phyloP scores from a whole-genome alignment of 805 yeast species.

The Metschnikowia hibisci region DNA sequence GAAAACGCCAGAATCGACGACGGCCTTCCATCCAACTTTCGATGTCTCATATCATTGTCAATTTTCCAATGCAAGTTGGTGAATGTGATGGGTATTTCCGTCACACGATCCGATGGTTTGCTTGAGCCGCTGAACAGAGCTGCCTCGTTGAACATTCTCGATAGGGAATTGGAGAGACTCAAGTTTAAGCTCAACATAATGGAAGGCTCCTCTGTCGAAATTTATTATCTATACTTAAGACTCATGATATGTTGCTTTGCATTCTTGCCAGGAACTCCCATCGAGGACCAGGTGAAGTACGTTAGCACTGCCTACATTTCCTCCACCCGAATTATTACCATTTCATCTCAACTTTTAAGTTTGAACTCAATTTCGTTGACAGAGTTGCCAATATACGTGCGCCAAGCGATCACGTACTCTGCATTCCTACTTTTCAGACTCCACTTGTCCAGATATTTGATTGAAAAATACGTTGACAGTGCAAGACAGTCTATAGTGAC shows the following conservation, averaged over 20 bases:
- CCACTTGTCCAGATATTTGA: conserved; percentile 69
- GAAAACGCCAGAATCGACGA: conserved; percentile 73
- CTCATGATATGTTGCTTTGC: conserved; percentile 85
- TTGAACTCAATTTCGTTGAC: conserved; percentile 61
- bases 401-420: conserved; percentile 81
- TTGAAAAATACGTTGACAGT: conserved; percentile 75
- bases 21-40: conserved; percentile 61
- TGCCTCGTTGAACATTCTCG: conserved; percentile 71
- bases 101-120: conserved; percentile 82
- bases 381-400: conserved; percentile 79
- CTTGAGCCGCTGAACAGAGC: conserved; percentile 81
- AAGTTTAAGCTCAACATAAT: conserved; percentile 64
- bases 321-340: conserved; percentile 77
- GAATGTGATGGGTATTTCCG: conserved; percentile 82
- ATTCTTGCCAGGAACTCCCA: conserved; percentile 83
- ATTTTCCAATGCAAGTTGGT: conserved; percentile 82
- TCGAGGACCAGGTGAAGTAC: conserved; percentile 80
- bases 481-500: conserved; percentile 93
- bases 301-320: conserved; percentile 76
- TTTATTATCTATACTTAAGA: conserved; percentile 72
- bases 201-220: conserved; percentile 64
- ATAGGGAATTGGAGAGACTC: conserved; percentile 71
- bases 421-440: conserved; percentile 76
- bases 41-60: conserved; percentile 68
- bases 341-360: conserved; percentile 61